phyloP scores from a whole-genome alignment of 208 protist genomes.

The Leishmania mexicana region DNA sequence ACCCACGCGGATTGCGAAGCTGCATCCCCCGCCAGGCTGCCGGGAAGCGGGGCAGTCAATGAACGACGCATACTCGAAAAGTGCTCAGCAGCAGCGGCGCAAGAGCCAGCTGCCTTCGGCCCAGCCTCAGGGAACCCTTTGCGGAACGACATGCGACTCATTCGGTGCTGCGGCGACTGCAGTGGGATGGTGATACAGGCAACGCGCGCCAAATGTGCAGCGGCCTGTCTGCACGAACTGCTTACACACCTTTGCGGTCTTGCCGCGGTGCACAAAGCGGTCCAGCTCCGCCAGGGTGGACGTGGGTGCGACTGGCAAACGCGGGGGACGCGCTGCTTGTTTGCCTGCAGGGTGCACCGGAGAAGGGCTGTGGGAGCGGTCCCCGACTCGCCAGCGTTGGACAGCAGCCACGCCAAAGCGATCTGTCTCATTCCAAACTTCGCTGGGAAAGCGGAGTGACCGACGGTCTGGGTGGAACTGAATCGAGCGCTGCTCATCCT shows the following conservation, averaged over 20 bases:
- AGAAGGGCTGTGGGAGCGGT: conserved; percentile 3
- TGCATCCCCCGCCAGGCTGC: not conserved
- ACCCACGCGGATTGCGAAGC: not conserved
- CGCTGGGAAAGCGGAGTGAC: not conserved
- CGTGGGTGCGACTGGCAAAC: not conserved
- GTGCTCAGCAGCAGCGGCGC: not conserved
- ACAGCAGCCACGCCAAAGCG: not conserved
- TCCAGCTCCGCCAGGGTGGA: conserved; percentile 19
- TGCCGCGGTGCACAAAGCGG: conserved; percentile 20
- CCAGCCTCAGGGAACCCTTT: not conserved
- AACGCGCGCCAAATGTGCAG: conserved; percentile 78
- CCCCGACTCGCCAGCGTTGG: not conserved
- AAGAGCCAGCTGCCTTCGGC: not conserved
- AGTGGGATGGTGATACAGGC: conserved; percentile 71
- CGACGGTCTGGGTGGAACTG: not conserved
- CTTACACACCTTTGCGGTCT: conserved; percentile 60
- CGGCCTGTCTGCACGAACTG: conserved; percentile 56
- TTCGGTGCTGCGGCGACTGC: not conserved
- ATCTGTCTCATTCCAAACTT: not conserved
- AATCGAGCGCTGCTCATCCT: not conserved
- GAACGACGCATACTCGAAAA: not conserved
- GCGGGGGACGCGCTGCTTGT: not conserved
- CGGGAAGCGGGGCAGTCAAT: not conserved
- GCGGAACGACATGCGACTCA: not conserved
- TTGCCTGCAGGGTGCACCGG: not conserved